Base-by-base conservation (phyloP, 495 filamentous ascomycete species). In the Hyaloscypha variabilis region DNA sequence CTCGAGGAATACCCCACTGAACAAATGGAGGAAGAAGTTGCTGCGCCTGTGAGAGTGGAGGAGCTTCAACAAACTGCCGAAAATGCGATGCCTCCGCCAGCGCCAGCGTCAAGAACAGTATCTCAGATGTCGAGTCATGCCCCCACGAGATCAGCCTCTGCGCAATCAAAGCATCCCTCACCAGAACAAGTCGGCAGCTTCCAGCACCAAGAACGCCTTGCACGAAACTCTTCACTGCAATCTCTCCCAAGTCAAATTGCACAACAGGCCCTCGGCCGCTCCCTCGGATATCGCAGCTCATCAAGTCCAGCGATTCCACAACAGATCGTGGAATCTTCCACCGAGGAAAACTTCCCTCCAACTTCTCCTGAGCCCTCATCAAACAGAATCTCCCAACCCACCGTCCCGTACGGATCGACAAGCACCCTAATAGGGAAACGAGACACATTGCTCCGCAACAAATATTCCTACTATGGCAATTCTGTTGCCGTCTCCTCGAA, bases 21-120 rank as follows among this genome's bases (percentile, higher is more conserved):
- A 28, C 25, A 67, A 5, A 66, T 75, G 62, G 23, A 56, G 69
- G 56, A 54, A 28, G 90, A 93, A 69, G 58, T 69, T 23, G 73
- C 87, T 34, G 87, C 79, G 3, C 88, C 88, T 2, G 82, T 94
- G 10, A 79, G 90, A 65, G 73, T 93, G 8, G 76, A 83, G 6
- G 84, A 87, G 65, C 82, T 94, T 24, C 85, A 90, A 64, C 88
- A 90, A 71, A 93, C 90, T n/a, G 77, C 89, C 1, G 78, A 87
- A 50, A 85, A 68, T 58, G 81, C 78, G 19, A 60, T 75, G 34
- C 78, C 78, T 29, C 72, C 77, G 6, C 74, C 78, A 36, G 70
- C 77, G n/a, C 74, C 77, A 21, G 51, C 26, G 26, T 65, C 75
- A 13, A 75, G 64, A 63, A 51, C 59, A 21, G 42, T 34, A 28